A percentile compares a stretch with the other conserved stretches of the same genome.
These are phyloP conservation scores for Cladobotryum mycophilum DNA, from an alignment of 2,329 filamentous ascomycete genomes.

Conservation along the genomic window DNA sequence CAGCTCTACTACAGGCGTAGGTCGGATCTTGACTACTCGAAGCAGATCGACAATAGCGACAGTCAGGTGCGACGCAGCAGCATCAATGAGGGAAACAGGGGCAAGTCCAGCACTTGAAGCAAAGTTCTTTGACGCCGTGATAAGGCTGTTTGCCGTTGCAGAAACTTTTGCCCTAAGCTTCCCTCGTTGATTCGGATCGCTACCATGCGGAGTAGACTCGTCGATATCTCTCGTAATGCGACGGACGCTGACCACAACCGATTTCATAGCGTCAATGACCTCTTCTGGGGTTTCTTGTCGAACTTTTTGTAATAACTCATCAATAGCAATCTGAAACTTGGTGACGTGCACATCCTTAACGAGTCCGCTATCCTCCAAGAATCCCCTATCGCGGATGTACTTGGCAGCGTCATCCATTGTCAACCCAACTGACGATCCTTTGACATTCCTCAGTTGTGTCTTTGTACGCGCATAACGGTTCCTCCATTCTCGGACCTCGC, in stretches of 20 bases:
- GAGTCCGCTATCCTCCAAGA: constrained; percentile 65
- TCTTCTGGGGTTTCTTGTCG: constrained; percentile 66
- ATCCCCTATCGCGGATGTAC: constrained; percentile 58
- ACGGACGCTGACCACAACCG: constrained; percentile 74
- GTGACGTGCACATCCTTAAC: constrained; percentile 91
- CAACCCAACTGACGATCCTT: constrained; percentile 73
- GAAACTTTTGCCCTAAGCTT: constrained; percentile 78
- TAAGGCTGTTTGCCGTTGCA: constrained; percentile 91
- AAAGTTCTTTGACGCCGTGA: constrained; percentile 92
- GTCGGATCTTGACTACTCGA: constrained; percentile 73
- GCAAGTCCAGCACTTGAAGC: constrained; percentile 75
- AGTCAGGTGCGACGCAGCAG: constrained; percentile 84
- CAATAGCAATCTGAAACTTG: constrained; percentile 89
- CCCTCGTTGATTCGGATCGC: constrained; percentile 48
- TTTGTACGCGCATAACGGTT: constrained; percentile 82
- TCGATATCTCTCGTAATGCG: constrained; percentile 79
- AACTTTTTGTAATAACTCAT: constrained; percentile 77
- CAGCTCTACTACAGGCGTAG: constrained; percentile 68
- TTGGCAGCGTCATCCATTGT: constrained; percentile 62
- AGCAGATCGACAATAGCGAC: constrained; percentile 81
- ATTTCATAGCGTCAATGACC: constrained; percentile 80
- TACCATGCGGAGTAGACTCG: constrained; percentile 47
- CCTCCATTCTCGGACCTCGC: constrained; percentile 85
- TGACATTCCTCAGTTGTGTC: constrained; percentile 75
- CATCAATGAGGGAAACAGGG: constrained; percentile 88